Evolutionary conservation across 2,329 filamentous ascomycete species (phyloP), one percentile per base, ranked within the genome.

Genomic region (Lecanicillium sp.): DNA sequence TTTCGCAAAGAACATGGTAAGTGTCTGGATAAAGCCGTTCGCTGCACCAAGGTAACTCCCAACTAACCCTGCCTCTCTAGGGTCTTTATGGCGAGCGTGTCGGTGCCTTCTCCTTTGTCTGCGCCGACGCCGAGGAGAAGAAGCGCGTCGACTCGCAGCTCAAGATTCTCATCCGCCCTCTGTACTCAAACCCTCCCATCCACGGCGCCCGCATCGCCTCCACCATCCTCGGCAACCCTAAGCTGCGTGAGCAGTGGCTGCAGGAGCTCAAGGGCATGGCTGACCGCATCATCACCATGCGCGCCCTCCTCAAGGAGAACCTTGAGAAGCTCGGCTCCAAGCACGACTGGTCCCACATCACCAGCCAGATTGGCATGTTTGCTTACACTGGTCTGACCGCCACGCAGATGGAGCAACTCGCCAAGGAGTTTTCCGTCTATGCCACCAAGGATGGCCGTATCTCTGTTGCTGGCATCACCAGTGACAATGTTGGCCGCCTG

Each of bases 321-420:
- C 80, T 98, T 40, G 86, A 95, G 78, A 82, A 85, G 66, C 79
- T 95, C 46, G 90, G 90, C 60, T 92, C 85, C 73, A 88, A 88
- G 76, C 87, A 94, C 67, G 86, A 96, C 73, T 98, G 92, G 92
- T 85, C 83, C 63, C 92, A 98, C 75, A 98, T 98, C 68, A 96
- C 92, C 51, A 89, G 75, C 67, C 87, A 94, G 78, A 98, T 98
- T 56, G 92, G 92, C 70, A 98, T 98, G 92, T 98, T 98, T 59
- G 90, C 92, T 53, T 98, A 94, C 76, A 98, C 92, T 37, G 92
- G 92, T 45, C 71, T 98, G 55, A 90, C 74, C 53, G 71, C 89
- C 40, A 82, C 90, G 67, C 85, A 95, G 71, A 95, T 96, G 86
- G 84, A 90, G 40, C 71, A 70, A 55, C 74, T 98, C 46, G 86